Percentiles rank a stretch among this genome's conserved stretches.
phyloP scores from a whole-genome alignment of 305 asterid species.

The Andrographis paniculata region DNA sequence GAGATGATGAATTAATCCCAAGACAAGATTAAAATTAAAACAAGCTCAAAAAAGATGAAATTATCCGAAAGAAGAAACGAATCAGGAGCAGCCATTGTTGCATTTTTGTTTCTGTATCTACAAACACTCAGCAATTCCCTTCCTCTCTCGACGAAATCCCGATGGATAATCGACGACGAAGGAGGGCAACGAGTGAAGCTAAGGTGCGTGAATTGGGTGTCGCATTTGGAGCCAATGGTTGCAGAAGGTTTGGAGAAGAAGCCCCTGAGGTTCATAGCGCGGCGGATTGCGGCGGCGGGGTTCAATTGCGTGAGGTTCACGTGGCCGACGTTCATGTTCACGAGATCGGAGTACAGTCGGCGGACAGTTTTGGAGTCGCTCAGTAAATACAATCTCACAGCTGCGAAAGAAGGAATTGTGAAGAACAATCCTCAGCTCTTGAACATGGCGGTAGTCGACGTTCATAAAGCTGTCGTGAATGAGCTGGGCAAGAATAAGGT shows the following conservation, averaged over 20 bases:
- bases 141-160: constrained; percentile 7
- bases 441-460: constrained; percentile 22
- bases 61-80: no score
- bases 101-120: no score
- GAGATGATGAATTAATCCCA: no score
- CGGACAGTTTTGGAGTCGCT: constrained; percentile 23
- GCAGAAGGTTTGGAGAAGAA: constrained; percentile 16
- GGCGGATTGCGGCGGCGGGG: constrained; percentile 16
- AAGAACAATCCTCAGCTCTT: constrained; percentile 25
- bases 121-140: no score
- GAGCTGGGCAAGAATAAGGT: constrained; percentile 23
- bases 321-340: constrained; percentile 29
- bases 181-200: constrained; percentile 12
- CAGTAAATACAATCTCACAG: constrained; percentile 15
- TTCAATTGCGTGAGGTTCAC: constrained; percentile 36
- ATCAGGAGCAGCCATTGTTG: no score
- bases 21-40: no score
- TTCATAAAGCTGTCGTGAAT: constrained; percentile 24
- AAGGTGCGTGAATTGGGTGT: constrained; percentile 8
- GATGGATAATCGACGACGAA: constrained; percentile 1
- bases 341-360: constrained; percentile 20
- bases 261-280: constrained; percentile 6
- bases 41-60: no score
- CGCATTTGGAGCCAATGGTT: constrained; percentile 11
- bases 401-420: constrained; percentile 17